Evolutionary conservation across 495 filamentous ascomycete genomes (phyloP).

Genomic region (Penicillium samsonianum): DNA sequence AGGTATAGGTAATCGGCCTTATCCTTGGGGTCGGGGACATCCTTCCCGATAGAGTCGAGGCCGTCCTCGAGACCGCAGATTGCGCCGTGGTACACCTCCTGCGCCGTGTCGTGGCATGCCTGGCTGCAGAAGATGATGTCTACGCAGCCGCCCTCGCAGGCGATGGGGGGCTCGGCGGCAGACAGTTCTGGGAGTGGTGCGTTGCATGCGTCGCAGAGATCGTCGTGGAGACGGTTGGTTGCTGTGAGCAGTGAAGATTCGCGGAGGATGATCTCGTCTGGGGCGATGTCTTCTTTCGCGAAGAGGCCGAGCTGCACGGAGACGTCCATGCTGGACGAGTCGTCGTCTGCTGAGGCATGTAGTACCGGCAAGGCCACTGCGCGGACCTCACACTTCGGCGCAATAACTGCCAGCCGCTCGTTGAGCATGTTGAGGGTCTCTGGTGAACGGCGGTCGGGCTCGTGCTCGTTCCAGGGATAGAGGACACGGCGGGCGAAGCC

Average conservation of each 20-base stretch:
- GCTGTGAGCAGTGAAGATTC: constrained; percentile 82
- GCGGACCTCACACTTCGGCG: constrained; percentile 68
- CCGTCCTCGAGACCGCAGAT: constrained; percentile 75
- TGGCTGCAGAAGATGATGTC: constrained; percentile 86
- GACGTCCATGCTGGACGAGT: constrained; percentile 28
- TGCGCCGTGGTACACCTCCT: constrained; percentile 75
- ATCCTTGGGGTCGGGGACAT: constrained; percentile 66
- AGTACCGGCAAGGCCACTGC: constrained; percentile 73
- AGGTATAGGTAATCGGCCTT: constrained; percentile 78
- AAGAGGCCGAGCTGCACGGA: constrained; percentile 83
- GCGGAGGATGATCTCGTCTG: constrained; percentile 73
- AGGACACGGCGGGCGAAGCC: constrained; percentile 81
- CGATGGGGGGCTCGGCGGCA: constrained; percentile 46
- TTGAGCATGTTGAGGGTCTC: constrained; percentile 71
- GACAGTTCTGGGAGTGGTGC: constrained; percentile 66
- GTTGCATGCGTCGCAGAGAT: constrained; percentile 82
- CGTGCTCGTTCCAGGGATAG: constrained; percentile 91
- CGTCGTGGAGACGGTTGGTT: constrained; percentile 76
- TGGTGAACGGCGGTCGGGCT: constrained; percentile 77
- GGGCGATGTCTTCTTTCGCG: constrained; percentile 75
- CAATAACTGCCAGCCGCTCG: constrained; percentile 58
- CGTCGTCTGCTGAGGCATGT: constrained; percentile 41
- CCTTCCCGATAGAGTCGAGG: constrained; percentile 78
- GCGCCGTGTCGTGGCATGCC: constrained; percentile 70
- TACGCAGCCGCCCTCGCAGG: constrained; percentile 69